phyloP scores from a whole-genome alignment of 169 alveolate genomes.

The Amoebophrya sp. region DNA sequence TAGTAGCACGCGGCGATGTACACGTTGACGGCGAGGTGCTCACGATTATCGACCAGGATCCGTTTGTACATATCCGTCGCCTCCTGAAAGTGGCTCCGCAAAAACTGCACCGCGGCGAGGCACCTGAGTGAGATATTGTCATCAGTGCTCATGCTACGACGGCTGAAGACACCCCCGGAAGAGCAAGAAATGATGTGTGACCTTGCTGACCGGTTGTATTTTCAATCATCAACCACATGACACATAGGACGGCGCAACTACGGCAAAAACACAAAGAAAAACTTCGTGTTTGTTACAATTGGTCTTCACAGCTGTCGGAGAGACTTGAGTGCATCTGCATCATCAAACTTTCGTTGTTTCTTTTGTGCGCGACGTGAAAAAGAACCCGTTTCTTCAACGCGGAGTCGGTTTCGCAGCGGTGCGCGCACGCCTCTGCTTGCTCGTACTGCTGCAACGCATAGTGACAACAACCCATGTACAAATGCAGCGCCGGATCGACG shows the following conservation, averaged over 20 bases:
- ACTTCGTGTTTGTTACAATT: constrained; percentile 42
- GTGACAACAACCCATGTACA: constrained; percentile 65
- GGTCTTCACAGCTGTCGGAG: constrained; percentile 60
- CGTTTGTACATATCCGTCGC: constrained; percentile 81
- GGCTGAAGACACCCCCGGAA: no score
- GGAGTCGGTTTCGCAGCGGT: constrained; percentile 27
- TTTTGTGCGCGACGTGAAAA: constrained; percentile 73
- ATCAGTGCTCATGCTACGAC: no score
- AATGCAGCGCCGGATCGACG: constrained; percentile 45
- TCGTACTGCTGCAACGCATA: constrained; percentile 66
- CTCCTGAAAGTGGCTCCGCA: constrained; percentile 73
- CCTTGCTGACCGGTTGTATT: no score
- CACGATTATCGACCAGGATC: constrained; percentile 61
- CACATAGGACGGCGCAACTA: no score
- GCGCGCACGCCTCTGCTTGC: constrained; percentile 57
- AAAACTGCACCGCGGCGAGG: constrained; percentile 75
- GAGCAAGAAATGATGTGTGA: no score
- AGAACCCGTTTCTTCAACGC: constrained; percentile 55
- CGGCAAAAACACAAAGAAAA: no score
- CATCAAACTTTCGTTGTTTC: constrained; percentile 65
- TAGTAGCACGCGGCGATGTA: constrained; percentile 80
- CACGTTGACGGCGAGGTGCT: constrained; percentile 71
- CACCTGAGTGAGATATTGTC: no score
- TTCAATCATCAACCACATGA: no score
- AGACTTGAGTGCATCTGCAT: constrained; percentile 61